Evolutionary conservation across 345 rosid species (phyloP), one percentile per base, ranked within the genome.

Genomic region (Abelmoschus esculentus): DNA sequence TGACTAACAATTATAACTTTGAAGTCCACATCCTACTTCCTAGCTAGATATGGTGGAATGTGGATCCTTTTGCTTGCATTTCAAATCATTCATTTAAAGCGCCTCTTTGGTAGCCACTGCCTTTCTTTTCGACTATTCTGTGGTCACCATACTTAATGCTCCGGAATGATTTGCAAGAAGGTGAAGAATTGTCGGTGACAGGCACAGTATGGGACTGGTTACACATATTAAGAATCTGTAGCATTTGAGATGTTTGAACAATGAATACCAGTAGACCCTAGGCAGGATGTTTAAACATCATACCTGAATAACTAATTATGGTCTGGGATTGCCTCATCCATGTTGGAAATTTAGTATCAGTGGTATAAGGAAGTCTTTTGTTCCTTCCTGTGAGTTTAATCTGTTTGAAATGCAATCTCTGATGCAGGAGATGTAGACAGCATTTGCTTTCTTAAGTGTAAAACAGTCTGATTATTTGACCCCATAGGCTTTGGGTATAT

Each of bases 71-170:
- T 7, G 19, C 40, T 29, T 46, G 56, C 22, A 66, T 47, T 66
- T 66, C 38, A 66, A 66, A 47, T 49, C 70, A 49, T 66, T 66
- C 70, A 66, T n/a, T 66, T 36, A 66, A 66, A 66, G 70, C 15
- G 4, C 58, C 31, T 49, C 42, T 47, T 28, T 49, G 5, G 70
- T 66, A 29, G 57, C 40, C 69, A 66, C 40, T 28, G 56, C 42
- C 6, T 29, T 66, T 26, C 19, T 28, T 66, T 47, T 28, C 69
- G 28, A 6, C 9, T 14, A 28, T 44, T 44, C 18, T 46, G 54
- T 46, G 22, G 55, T 44, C 29, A 56, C 42, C 15, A 66, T n/a
- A 15, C 40, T 49, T 66, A 12, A 29, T 66, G 44, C 14, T 31
- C 28, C 4, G 57, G 26, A 29, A 66, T 66, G 57, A 18, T 47